phyloP scores from a whole-genome alignment of 176 grass and related monocot genomes.

The Coix lacrymajobi region DNA sequence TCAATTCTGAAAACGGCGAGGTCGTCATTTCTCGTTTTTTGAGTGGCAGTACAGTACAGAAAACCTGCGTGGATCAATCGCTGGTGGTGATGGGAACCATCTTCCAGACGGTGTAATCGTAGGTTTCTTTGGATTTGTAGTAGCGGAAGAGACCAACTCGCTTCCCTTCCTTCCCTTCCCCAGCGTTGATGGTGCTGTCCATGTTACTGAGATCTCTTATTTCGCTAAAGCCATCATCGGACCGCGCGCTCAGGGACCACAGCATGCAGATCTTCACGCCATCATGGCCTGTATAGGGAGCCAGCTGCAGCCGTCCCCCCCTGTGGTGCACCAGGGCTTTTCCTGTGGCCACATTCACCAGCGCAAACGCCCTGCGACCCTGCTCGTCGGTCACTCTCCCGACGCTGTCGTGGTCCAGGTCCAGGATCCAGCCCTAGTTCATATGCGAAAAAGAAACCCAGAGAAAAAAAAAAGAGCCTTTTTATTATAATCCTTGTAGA shows the following conservation, averaged over 20 bases:
- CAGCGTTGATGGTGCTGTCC: too few relatives aligned
- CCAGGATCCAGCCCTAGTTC: neutral
- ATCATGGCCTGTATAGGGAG: neutral
- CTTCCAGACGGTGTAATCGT: too few relatives aligned
- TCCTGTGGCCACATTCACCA: neutral
- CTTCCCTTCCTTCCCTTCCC: too few relatives aligned
- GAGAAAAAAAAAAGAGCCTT: neutral
- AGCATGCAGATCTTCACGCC: neutral
- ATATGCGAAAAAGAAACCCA: neutral
- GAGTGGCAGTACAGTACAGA: too few relatives aligned
- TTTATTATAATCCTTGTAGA: too few relatives aligned
- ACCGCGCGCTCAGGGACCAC: neutral
- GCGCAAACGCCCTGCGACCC: slow-evolving; percentile 1
- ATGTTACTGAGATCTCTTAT: neutral
- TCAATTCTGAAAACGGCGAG: too few relatives aligned
- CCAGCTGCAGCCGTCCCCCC: neutral
- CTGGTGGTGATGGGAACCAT: too few relatives aligned
- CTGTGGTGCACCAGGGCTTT: neutral
- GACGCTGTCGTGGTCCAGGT: neutral
- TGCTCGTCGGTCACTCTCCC: neutral
- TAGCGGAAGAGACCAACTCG: too few relatives aligned
- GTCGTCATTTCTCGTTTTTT: too few relatives aligned
- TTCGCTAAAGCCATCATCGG: neutral
- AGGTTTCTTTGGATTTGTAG: too few relatives aligned
- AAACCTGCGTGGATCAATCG: too few relatives aligned